Conservation (phyloP, 2,329 filamentous ascomycete species). For the Scolecobasidium constrictum region DNA sequence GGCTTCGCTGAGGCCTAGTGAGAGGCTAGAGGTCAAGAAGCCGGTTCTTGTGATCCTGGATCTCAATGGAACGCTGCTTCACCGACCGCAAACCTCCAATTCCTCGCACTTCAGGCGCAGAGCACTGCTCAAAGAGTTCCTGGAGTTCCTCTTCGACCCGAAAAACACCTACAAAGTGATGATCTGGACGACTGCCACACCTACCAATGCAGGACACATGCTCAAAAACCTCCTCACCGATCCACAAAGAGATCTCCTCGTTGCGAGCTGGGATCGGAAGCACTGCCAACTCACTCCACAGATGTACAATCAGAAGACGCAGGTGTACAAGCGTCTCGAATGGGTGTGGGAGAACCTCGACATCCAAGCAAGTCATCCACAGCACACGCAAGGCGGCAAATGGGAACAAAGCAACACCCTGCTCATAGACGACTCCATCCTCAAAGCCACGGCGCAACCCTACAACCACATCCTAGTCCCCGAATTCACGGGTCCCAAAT, state of each 20-base stretch:
- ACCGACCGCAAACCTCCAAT: background rate
- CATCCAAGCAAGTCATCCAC: constrained; percentile 4
- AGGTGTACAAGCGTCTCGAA: constrained; percentile 5
- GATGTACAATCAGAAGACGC: constrained; percentile 2
- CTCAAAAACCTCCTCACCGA: background rate
- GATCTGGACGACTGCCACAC: constrained; percentile 4
- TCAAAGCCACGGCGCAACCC: constrained; percentile 4
- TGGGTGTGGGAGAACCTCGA: constrained; percentile 1
- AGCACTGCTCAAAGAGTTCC: background rate
- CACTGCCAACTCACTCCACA: background rate
- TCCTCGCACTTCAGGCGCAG: background rate
- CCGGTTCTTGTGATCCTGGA: constrained; percentile 8
- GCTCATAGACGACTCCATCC: constrained; percentile 4
- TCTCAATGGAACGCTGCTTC: constrained; percentile 8
- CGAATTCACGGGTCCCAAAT: background rate
- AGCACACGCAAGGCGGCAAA: background rate
- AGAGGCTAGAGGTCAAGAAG: background rate
- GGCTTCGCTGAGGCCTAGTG: background rate
- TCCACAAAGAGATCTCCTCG: background rate
- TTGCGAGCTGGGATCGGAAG: constrained; percentile 3
- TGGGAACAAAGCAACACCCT: constrained; percentile 6
- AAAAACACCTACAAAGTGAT: constrained; percentile 3
- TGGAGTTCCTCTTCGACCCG: constrained; percentile 4
- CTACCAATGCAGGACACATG: background rate
- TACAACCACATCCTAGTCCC: constrained; percentile 3